phyloP scores from a whole-genome alignment of 2,329 filamentous ascomycete genomes.

The Dothiorella sarmentorum region DNA sequence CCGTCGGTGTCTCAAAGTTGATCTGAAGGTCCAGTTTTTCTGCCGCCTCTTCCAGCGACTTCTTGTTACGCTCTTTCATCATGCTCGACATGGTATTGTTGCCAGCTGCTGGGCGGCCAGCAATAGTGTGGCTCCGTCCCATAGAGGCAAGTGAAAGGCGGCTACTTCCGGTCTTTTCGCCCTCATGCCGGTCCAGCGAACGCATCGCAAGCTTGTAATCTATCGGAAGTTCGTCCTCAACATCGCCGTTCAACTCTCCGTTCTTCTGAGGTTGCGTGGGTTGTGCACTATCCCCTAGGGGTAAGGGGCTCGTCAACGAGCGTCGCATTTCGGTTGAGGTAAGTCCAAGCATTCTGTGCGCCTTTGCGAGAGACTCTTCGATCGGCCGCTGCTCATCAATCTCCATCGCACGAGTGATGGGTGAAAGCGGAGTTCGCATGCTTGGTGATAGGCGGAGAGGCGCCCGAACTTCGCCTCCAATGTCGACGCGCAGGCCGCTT shows the following conservation, averaged over 20 bases:
- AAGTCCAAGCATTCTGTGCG: constrained; percentile 42
- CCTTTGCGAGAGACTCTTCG: constrained; percentile 34
- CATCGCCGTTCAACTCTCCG: neutral
- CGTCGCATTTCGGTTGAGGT: constrained; percentile 23
- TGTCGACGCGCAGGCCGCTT: constrained; percentile 29
- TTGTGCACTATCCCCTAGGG: constrained; percentile 9
- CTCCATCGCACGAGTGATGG: constrained; percentile 13
- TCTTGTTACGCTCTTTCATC: constrained; percentile 16
- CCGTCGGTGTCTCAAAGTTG: constrained; percentile 4
- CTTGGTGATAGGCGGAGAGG: constrained; percentile 3
- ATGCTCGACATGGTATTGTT: neutral
- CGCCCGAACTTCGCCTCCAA: constrained; percentile 3
- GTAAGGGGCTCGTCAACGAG: constrained; percentile 14
- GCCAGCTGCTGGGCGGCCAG: constrained; percentile 3
- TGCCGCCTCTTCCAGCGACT: constrained; percentile 12
- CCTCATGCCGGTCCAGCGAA: constrained; percentile 22
- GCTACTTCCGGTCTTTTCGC: constrained; percentile 1
- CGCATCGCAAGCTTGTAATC: constrained; percentile 40
- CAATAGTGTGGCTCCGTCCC: constrained; percentile 14
- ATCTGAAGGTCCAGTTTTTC: constrained; percentile 9
- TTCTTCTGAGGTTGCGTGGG: constrained; percentile 3
- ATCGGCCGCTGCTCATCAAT: constrained; percentile 7
- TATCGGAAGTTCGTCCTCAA: constrained; percentile 30
- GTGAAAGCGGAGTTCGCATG: constrained; percentile 11
- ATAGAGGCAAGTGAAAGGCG: constrained; percentile 14